phyloP scores from a whole-genome alignment of 2,329 filamentous ascomycete species.

The Westerdykella aurantiaca region DNA sequence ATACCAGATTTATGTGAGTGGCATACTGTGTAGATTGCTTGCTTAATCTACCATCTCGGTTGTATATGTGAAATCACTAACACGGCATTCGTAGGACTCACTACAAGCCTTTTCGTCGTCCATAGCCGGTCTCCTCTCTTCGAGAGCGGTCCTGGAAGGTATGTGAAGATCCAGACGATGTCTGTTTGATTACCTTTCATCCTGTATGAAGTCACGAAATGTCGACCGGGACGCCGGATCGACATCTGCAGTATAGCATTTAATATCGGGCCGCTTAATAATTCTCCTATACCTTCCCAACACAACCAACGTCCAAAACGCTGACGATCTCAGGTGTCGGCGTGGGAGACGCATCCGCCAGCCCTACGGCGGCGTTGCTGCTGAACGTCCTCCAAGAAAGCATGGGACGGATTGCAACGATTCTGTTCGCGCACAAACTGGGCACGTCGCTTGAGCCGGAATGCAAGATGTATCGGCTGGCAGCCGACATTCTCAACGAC shows the following conservation, averaged over 20 bases:
- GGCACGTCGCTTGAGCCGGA: slow-evolving; percentile 82
- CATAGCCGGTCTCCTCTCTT: slow-evolving; percentile 73
- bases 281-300: background rate
- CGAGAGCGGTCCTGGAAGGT: slow-evolving; percentile 74
- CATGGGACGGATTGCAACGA: slow-evolving; percentile 75
- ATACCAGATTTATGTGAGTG: slow-evolving; percentile 62
- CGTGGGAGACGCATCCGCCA: slow-evolving; percentile 72
- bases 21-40: background rate
- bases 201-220: slow-evolving; percentile 1
- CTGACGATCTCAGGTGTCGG: slow-evolving; percentile 56
- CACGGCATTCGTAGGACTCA: slow-evolving; percentile 53
- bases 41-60: background rate
- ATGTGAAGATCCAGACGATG: slow-evolving; percentile 7
- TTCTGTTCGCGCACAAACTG: slow-evolving; percentile 75
- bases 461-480: slow-evolving; percentile 81
- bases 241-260: too few species aligned
- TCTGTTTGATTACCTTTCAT: background rate
- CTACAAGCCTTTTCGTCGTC: slow-evolving; percentile 80
- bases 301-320: background rate
- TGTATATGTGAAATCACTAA: background rate
- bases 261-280: background rate
- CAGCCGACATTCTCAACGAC: slow-evolving; percentile 86
- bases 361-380: slow-evolving; percentile 73
- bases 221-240: background rate
- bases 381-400: slow-evolving; percentile 79